These are phyloP conservation scores for Actinomortierella ambigua DNA, from an alignment of 371 early-diverging fungal genomes.

Conservation along the genomic window DNA sequence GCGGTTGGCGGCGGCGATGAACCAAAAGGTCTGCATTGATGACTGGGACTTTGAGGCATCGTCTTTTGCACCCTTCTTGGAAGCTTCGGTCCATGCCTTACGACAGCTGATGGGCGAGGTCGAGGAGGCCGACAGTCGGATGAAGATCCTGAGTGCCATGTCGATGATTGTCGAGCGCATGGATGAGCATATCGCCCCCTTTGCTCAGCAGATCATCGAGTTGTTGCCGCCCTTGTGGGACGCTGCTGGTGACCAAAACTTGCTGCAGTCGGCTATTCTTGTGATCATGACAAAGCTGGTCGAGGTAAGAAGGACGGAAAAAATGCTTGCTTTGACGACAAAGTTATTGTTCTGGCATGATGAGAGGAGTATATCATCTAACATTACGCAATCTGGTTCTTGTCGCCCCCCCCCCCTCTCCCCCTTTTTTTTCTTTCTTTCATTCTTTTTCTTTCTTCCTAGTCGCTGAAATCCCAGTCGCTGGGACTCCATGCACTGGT, in stretches of 20 bases:
- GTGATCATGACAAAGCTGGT: slow-evolving; percentile 77
- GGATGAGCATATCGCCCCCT: slow-evolving; percentile 75
- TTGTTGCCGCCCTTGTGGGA: slow-evolving; percentile 86
- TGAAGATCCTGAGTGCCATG: slow-evolving; percentile 77
- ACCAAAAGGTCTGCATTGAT: slow-evolving; percentile 71
- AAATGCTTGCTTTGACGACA: no score
- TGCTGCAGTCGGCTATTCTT: slow-evolving; percentile 84
- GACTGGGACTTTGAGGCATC: slow-evolving; percentile 89
- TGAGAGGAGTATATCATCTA: no score
- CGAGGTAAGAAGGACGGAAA: no score
- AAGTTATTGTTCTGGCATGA: no score
- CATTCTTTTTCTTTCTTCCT: not conserved
- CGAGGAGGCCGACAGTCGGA: slow-evolving; percentile 78
- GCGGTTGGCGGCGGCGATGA: slow-evolving; percentile 81
- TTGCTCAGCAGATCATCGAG: slow-evolving; percentile 70
- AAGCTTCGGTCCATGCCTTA: slow-evolving; percentile 60
- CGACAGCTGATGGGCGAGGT: slow-evolving; percentile 65
- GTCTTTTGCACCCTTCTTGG: slow-evolving; percentile 74
- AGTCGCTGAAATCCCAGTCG: slow-evolving; percentile 75
- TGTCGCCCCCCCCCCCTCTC: no score
- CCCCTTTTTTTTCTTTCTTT: not conserved
- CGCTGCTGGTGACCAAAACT: slow-evolving; percentile 67
- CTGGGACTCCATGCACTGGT: slow-evolving; percentile 72
- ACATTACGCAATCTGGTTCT: no score
- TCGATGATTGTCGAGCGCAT: slow-evolving; percentile 80